phyloP scores from a whole-genome alignment of 208 protist genomes.

The Acanthamoeba quina region DNA sequence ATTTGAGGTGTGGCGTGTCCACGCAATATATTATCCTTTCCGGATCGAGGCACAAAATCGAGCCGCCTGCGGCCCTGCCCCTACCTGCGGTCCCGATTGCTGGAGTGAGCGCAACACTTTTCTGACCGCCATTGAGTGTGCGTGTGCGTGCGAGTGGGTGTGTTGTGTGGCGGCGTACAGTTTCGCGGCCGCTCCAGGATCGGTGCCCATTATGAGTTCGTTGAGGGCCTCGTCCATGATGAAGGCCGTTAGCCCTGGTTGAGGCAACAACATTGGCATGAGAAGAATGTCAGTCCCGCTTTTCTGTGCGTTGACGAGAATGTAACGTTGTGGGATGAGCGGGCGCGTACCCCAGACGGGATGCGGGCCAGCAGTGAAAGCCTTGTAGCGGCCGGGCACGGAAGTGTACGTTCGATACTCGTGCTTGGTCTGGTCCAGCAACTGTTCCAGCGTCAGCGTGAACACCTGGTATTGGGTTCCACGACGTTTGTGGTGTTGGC shows the following conservation, averaged over 20 bases:
- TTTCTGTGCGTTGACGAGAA: too few relatives aligned
- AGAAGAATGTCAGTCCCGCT: too few relatives aligned
- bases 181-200: neutral
- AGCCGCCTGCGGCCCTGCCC: too few relatives aligned
- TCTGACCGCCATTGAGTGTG: too few relatives aligned
- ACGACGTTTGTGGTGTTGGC: neutral
- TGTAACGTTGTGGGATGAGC: too few relatives aligned
- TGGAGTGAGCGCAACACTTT: neutral
- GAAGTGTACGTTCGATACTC: slow-evolving; percentile 5
- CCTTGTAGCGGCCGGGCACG: slow-evolving; percentile 11
- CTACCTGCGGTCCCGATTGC: too few relatives aligned
- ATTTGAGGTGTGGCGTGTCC: neutral
- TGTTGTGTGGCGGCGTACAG: neutral
- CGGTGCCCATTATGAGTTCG: neutral
- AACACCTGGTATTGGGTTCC: slow-evolving; percentile 1
- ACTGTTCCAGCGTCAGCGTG: slow-evolving; percentile 49
- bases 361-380: neutral
- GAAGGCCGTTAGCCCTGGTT: slow-evolving; percentile 9
- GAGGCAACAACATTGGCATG: neutral
- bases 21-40: neutral
- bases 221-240: slow-evolving; percentile 53
- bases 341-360: slow-evolving; percentile 24
- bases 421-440: slow-evolving; percentile 35
- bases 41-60: neutral
- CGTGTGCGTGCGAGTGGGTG: too few relatives aligned